phyloP scores from a whole-genome alignment of 1,284 basidiomycete genomes.

The Hymenochaete sp. region DNA sequence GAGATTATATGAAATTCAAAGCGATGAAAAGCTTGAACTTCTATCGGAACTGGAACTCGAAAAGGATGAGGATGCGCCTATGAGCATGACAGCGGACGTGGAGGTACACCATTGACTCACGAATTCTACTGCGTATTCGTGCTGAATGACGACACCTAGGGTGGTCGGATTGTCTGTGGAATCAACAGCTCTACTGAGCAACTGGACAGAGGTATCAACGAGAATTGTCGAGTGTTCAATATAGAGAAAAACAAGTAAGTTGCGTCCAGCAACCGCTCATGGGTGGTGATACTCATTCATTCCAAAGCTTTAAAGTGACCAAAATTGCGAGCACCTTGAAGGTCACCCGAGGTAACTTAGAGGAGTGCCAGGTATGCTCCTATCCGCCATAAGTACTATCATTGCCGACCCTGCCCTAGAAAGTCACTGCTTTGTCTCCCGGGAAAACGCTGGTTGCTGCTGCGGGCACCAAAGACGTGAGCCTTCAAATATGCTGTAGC shows the following conservation, averaged over 20 bases:
- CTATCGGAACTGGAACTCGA: constrained; percentile 68
- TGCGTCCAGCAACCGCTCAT: constrained; percentile 5
- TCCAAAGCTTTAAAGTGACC: constrained; percentile 44
- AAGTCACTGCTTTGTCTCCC: constrained; percentile 68
- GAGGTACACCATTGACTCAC: constrained; percentile 36
- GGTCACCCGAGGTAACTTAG: constrained; percentile 24
- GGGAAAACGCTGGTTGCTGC: constrained; percentile 51
- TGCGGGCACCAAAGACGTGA: constrained; percentile 57
- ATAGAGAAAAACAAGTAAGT: constrained; percentile 51
- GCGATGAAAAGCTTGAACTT: constrained; percentile 50
- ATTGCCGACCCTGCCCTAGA: constrained; percentile 37
- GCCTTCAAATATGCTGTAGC: constrained; percentile 20
- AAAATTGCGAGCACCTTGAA: constrained; percentile 37
- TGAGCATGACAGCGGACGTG: constrained; percentile 76
- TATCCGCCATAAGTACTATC: too few species aligned
- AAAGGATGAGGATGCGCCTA: constrained; percentile 82
- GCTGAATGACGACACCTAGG: constrained; percentile 2
- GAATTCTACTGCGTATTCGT: too few species aligned
- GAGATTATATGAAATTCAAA: constrained; percentile 65
- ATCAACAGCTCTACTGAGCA: constrained; percentile 69
- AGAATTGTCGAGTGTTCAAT: constrained; percentile 72
- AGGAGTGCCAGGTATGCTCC: constrained; percentile 77
- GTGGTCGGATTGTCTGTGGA: constrained; percentile 56
- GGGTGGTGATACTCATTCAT: constrained; percentile 4
- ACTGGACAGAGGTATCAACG: constrained; percentile 59